Evolutionary conservation across 2,329 filamentous ascomycete genomes (phyloP).

Genomic region (Reticulascus tulasneorum): DNA sequence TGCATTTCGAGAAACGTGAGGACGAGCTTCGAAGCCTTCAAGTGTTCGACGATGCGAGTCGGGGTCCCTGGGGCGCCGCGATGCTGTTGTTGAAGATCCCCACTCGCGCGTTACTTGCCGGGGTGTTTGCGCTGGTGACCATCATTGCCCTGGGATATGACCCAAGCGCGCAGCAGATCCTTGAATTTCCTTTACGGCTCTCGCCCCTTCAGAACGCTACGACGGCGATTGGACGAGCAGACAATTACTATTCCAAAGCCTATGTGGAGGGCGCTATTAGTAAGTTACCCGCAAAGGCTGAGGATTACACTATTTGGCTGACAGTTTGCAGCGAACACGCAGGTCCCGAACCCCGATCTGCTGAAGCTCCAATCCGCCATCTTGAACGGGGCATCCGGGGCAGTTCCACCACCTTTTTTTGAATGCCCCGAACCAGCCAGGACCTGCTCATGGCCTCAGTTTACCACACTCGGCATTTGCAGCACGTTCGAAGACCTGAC

Average conservation of each 20-base stretch:
- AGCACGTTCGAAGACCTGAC: conserved; percentile 11
- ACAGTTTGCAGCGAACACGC: too few species aligned
- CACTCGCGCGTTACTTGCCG: conserved; percentile 1
- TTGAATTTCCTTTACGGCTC: too few species aligned
- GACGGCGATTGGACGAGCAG: too few species aligned
- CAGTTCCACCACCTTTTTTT: conserved; percentile 6
- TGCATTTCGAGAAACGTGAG: conserved; percentile 16
- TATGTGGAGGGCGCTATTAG: too few species aligned
- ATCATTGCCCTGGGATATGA: conserved; percentile 14
- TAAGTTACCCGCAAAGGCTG: too few species aligned
- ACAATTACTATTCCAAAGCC: too few species aligned
- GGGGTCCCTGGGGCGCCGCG: conserved; percentile 21
- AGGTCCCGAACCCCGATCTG: conserved; percentile 8
- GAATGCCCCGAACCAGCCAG: conserved; percentile 11
- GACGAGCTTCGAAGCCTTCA: conserved; percentile 20
- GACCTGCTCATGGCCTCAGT: conserved; percentile 13
- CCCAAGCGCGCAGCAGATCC: conserved; percentile 15
- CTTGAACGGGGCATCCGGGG: conserved; percentile 10
- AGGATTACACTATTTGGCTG: too few species aligned
- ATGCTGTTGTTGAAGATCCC: conserved; percentile 2
- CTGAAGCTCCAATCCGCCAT: conserved; percentile 12
- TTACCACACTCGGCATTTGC: conserved; percentile 16
- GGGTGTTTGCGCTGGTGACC: conserved; percentile 10
- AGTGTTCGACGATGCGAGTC: conserved; percentile 22
- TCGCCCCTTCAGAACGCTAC: too few species aligned